Conservation (phyloP, 2,329 filamentous ascomycete genomes). For the Malbranchea cinnamomea region DNA sequence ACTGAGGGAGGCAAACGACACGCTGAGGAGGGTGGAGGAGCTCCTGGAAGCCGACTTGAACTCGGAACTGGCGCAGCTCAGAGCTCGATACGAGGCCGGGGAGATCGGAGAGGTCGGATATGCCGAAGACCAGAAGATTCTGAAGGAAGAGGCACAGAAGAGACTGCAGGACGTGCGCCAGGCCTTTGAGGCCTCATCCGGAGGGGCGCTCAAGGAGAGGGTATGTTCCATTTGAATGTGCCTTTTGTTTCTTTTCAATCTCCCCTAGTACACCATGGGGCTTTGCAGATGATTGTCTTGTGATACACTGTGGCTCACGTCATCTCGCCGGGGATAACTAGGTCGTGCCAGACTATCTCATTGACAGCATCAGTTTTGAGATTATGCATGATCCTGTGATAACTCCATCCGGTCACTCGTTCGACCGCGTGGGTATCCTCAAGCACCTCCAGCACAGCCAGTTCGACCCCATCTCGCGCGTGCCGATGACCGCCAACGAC, state of each 20-base stretch:
- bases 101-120: slow-evolving; percentile 48
- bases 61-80: slow-evolving; percentile 22
- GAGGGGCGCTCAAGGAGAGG: slow-evolving; percentile 28
- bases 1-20: slow-evolving; percentile 31
- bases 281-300: neutral
- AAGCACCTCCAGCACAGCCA: slow-evolving; percentile 65
- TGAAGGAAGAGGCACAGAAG: slow-evolving; percentile 35
- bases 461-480: slow-evolving; percentile 72
- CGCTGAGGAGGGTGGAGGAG: slow-evolving; percentile 25
- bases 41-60: slow-evolving; percentile 26
- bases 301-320: slow-evolving; percentile 1
- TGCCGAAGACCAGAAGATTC: slow-evolving; percentile 48
- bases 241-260: neutral
- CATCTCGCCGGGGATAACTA: slow-evolving; percentile 9
- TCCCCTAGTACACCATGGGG: neutral
- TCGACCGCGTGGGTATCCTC: slow-evolving; percentile 71
- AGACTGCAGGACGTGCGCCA: slow-evolving; percentile 32
- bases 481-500: slow-evolving; percentile 53
- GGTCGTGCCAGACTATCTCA: slow-evolving; percentile 34
- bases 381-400: slow-evolving; percentile 38
- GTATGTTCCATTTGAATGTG: slow-evolving; percentile 16
- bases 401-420: slow-evolving; percentile 69
- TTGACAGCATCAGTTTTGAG: slow-evolving; percentile 35
- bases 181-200: slow-evolving; percentile 27
- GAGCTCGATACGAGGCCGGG: slow-evolving; percentile 19